Base-by-base conservation (phyloP, 768 basidiomycete genomes). In the Psilocybe subaeruginosa region DNA sequence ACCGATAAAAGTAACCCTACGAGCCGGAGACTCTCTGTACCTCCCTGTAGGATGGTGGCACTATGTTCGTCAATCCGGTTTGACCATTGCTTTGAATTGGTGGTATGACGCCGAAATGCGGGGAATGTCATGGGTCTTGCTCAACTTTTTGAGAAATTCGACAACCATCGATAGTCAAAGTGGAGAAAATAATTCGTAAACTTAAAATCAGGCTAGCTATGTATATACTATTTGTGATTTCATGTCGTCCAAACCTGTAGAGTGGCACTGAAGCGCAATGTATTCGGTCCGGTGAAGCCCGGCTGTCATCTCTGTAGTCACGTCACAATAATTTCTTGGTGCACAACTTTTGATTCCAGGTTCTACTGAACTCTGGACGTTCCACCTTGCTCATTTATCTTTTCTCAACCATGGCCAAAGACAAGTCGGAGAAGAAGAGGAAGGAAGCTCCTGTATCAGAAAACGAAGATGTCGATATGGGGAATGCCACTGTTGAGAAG, bases 41-140 rank as follows among this genome's bases (percentile, higher is more conserved):
- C 84, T 97, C 17, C 96, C 96, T n/a, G 84, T 90, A 4, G 89
- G 93, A 0, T 97, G 96, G 96, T 97, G 91, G 90, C 95, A 97
- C 71, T 84, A 92, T 68, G 93, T 97, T 37, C 81, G 85, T 43
- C 95, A 97, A 70, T 77, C 82, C 3, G 82, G 80, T 3, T 77
- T 79, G 23, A 87, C 84, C 1, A 85, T 94, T 60, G 91, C 92
- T 1, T 67, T 92, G 19, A 95, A 95, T 68, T 94, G 91, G 88
- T 95, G 93, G 93, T 93, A 92, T 70, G 93, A 95, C 67, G 81
- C 89, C 64, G 90, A 93, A 70, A 82, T 88, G 71, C 75, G 81
- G 58, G 91, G 92, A 12, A 82, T 84, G 77, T 74, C 81, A 6
- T 93, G 91, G 91, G 80, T 89, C 14, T 77, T 86, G 72, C 71